Evolutionary conservation across 805 yeast species (phyloP).

Genomic region (Candida broadrunensis): DNA sequence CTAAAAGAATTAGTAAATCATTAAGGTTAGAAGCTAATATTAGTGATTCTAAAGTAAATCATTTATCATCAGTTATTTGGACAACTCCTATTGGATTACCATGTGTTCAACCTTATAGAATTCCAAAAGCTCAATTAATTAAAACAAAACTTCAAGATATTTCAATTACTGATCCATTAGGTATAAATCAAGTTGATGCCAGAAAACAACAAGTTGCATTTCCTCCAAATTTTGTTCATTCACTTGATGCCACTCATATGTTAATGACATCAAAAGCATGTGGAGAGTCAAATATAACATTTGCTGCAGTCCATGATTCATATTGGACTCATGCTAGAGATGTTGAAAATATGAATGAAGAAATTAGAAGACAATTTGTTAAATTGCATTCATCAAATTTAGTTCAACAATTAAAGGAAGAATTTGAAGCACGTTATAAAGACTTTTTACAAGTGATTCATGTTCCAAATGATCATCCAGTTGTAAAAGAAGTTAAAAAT

Average conservation of each 20-base stretch:
- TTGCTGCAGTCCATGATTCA: constrained; percentile 97
- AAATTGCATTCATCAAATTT: constrained; percentile 71
- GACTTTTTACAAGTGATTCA: constrained; percentile 62
- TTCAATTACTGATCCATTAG: constrained; percentile 84
- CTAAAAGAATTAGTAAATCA: constrained; percentile 28
- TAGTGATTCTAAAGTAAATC: constrained; percentile 48
- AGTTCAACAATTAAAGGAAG: constrained; percentile 66
- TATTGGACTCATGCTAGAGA: constrained; percentile 97
- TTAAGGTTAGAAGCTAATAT: constrained; percentile 64
- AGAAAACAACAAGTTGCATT: constrained; percentile 90
- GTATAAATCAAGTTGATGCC: constrained; percentile 70
- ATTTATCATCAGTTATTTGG: constrained; percentile 92
- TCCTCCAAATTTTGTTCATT: constrained; percentile 94
- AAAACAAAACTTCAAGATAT: constrained; percentile 85
- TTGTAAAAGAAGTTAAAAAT: constrained; percentile 47
- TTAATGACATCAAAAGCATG: constrained; percentile 81
- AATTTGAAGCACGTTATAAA: constrained; percentile 76
- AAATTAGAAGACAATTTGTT: constrained; percentile 77
- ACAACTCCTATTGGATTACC: constrained; percentile 95
- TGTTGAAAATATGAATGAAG: constrained; percentile 65
- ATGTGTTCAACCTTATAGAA: constrained; percentile 94
- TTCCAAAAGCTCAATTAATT: constrained; percentile 59
- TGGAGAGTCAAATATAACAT: constrained; percentile 58
- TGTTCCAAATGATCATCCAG: constrained; percentile 50
- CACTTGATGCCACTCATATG: constrained; percentile 97